Percentiles rank a stretch among this genome's conserved stretches.
Conservation (phyloP, 2,329 filamentous ascomycete genomes). For the Talaromyces islandicus region DNA sequence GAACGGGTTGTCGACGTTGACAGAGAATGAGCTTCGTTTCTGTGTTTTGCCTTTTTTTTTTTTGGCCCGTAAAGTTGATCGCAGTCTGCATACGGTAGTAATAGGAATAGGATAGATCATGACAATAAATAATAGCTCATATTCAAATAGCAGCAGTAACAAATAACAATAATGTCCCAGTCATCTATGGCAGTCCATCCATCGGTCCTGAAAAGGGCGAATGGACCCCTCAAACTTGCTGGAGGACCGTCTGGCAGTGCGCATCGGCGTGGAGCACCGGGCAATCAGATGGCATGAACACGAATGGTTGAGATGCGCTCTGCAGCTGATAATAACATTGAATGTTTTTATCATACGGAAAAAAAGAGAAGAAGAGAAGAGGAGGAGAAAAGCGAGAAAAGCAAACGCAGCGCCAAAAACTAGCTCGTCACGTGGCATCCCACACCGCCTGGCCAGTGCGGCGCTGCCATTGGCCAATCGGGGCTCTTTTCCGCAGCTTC, state of each 20-base stretch:
- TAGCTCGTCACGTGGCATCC: not conserved
- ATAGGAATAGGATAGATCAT: not conserved
- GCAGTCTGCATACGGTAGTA: not conserved
- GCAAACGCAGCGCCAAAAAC: not conserved
- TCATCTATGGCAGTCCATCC: conserved; percentile 43
- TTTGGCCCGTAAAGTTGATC: not conserved
- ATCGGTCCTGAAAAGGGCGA: conserved; percentile 22
- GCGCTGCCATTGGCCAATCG: not conserved
- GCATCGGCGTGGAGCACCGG: not conserved
- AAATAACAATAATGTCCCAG: conserved; percentile 30
- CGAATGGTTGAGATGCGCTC: not conserved
- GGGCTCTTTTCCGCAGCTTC: not conserved
- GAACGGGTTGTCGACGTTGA: not conserved
- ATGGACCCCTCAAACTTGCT: conserved; percentile 43
- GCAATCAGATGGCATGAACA: not conserved
- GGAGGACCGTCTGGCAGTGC: conserved; percentile 22
- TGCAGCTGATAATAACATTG: not conserved
- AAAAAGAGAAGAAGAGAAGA: not conserved
- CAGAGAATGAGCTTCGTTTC: not conserved
- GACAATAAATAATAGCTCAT: not conserved
- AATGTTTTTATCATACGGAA: not conserved
- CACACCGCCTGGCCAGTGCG: not conserved
- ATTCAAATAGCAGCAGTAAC: not conserved
- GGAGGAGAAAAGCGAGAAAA: not conserved
- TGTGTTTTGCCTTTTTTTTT: not conserved